Evolutionary conservation across 192 early-diverging fungal species (phyloP).

Genomic region (Mortierella antarctica): DNA sequence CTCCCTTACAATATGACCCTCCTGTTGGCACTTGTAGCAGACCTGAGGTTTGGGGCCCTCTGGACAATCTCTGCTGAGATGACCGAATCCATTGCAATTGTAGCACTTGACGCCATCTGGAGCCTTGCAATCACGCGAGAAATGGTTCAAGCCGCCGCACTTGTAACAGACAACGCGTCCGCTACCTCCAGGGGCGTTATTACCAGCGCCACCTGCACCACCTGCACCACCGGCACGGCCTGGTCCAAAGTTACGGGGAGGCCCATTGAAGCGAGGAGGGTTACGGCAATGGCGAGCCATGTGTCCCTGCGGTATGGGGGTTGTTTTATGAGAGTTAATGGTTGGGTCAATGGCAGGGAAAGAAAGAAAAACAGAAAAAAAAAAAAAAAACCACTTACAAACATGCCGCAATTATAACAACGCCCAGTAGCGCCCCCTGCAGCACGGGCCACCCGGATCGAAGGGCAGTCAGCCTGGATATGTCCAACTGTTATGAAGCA

Average conservation of each 20-base stretch:
- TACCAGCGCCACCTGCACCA: constrained; percentile 5
- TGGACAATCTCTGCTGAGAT: constrained; percentile 37
- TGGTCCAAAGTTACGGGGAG: constrained; percentile 22
- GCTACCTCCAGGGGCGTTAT: neutral
- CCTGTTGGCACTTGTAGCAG: constrained; percentile 65
- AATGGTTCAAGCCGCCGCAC: constrained; percentile 65
- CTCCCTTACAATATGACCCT: constrained; percentile 63
- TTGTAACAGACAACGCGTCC: constrained; percentile 60
- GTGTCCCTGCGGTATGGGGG: constrained; percentile 54
- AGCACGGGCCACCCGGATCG: constrained; percentile 43
- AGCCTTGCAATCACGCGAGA: constrained; percentile 65
- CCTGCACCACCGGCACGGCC: neutral
- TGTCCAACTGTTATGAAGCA: constrained; percentile 60
- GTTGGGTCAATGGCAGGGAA: too few relatives aligned
- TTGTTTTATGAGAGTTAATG: neutral
- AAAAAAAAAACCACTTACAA: constrained; percentile 52
- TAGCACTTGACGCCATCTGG: constrained; percentile 62
- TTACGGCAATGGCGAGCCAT: constrained; percentile 61
- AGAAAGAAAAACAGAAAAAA: neutral
- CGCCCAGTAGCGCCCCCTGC: constrained; percentile 35
- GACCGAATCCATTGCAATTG: constrained; percentile 63
- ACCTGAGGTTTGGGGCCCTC: constrained; percentile 45
- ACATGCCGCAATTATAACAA: constrained; percentile 62
- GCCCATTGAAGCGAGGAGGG: constrained; percentile 32
- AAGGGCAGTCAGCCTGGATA: constrained; percentile 63